Evolutionary conservation across 2,329 filamentous ascomycete species (phyloP).

Genomic region (Ceratocystiopsis minuta): DNA sequence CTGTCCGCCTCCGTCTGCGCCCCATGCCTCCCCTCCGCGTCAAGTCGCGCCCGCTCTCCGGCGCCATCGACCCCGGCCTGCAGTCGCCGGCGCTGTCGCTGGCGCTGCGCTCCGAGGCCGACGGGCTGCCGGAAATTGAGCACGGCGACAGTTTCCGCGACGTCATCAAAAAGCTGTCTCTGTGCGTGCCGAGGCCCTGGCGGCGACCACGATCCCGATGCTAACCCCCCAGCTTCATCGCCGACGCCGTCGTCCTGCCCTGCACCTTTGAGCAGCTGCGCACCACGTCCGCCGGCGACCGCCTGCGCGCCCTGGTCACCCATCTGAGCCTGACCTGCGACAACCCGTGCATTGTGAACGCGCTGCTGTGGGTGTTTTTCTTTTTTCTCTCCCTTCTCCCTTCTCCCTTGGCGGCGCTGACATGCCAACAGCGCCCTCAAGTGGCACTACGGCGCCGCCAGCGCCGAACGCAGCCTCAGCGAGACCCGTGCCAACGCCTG

Average conservation of each 20-base stretch:
- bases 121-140: constrained; percentile 35
- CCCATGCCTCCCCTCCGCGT: constrained; percentile 18
- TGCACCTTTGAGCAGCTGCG: constrained; percentile 58
- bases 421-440: constrained; percentile 37
- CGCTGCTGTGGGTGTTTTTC: constrained; percentile 31
- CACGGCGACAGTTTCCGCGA: constrained; percentile 42
- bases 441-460: constrained; percentile 50
- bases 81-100: constrained; percentile 19
- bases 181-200: constrained; percentile 9
- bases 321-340: constrained; percentile 45
- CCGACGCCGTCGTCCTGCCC: constrained; percentile 43
- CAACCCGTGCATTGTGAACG: constrained; percentile 54
- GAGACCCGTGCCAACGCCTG: constrained; percentile 55
- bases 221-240: constrained; percentile 26
- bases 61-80: constrained; percentile 11
- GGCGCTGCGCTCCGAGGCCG: constrained; percentile 10
- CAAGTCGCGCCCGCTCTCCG: constrained; percentile 16
- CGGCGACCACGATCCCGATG: constrained; percentile 19
- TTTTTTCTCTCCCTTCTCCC: no score
- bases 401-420: no score
- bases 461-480: constrained; percentile 46
- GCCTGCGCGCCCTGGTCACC: constrained; percentile 39
- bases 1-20: no score
- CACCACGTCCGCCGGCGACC: constrained; percentile 44
- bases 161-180: constrained; percentile 48